Conservation (phyloP, 2,329 filamentous ascomycete species). For the Colletotrichum destructivum region DNA sequence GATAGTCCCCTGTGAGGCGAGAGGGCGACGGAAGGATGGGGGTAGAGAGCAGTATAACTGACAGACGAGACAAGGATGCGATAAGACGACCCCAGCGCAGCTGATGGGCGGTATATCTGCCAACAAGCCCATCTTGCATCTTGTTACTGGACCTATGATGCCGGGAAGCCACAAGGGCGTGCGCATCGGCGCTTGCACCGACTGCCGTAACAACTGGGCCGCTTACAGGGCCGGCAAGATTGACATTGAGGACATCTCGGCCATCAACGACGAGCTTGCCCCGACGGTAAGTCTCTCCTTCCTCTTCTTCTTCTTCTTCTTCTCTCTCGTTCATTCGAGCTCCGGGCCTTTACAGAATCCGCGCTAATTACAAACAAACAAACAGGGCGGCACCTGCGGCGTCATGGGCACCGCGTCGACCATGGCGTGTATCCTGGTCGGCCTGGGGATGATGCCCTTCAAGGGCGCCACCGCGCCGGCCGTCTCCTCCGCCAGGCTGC, state of each 20-base stretch:
- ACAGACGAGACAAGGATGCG: conserved; percentile 67
- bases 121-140: conserved; percentile 78
- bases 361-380: too few species aligned
- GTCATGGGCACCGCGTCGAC: conserved; percentile 95
- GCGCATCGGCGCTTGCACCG: conserved; percentile 80
- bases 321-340: too few species aligned
- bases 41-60: not conserved
- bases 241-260: conserved; percentile 80
- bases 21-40: too few species aligned
- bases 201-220: conserved; percentile 83
- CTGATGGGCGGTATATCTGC: conserved; percentile 83
- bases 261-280: conserved; percentile 80
- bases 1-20: not conserved
- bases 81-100: conserved; percentile 82
- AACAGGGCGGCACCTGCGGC: conserved; percentile 81
- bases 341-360: too few species aligned
- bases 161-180: conserved; percentile 76
- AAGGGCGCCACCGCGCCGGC: conserved; percentile 85
- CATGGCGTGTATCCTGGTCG: conserved; percentile 88
- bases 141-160: conserved; percentile 84
- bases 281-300: conserved; percentile 68
- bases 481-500: conserved; percentile 82
- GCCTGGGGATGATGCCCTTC: conserved; percentile 84
- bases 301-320: too few species aligned
- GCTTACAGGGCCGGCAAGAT: conserved; percentile 75